Base-by-base conservation (phyloP, 2,329 filamentous ascomycete genomes). In the Aureobasidium sp. region DNA sequence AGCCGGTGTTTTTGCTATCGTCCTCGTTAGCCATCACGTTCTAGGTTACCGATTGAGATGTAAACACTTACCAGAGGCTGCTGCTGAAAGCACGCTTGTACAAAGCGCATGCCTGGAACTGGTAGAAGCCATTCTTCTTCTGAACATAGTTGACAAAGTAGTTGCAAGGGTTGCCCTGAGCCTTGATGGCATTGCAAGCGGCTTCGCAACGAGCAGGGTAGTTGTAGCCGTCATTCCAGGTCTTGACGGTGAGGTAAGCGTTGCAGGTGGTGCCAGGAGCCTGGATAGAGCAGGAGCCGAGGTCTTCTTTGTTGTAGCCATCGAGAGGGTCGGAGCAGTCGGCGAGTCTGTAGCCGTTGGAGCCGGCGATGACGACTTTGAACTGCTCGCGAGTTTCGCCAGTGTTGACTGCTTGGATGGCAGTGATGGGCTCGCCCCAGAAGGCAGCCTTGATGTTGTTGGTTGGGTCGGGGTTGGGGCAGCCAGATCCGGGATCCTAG, bases 281-380 rank as follows among this genome's bases (percentile, higher is more conserved):
- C 1, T 35, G 8, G 30, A 52, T 41, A 29, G 39, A 4, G 25
- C 49, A 52, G 21, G 3, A 4, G 29, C 21, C 27, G 8, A 27
- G 14, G 7, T 14, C 5, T 6, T 10, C 14, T 16, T 25, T 24
- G 8, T 27, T 41, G n/a, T 12, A 52, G 10, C 25, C 35, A 3
- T 21, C 6, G 11, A 48, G 5, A 5, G 16, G 34, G 8, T 48
- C 5, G 11, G 57, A 56, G 24, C 57, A 42, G 25, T 54, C 47
- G 22, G 55, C 39, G 25, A 60, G 56, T 41, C 56, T 57, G 57
- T 60, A 64, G 14, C 68, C 72, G 52, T 74, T 73, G 19, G 68
- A 72, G 21, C 67, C 72, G 8, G 71, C 65, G 35, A 74, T 70
- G 29, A 70, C 68, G 32, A 73, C 67, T 12, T 65, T 59, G 66